These are phyloP conservation scores for Lactarius pseudohatsudake DNA, from an alignment of 768 basidiomycete species.

Conservation along the genomic window DNA sequence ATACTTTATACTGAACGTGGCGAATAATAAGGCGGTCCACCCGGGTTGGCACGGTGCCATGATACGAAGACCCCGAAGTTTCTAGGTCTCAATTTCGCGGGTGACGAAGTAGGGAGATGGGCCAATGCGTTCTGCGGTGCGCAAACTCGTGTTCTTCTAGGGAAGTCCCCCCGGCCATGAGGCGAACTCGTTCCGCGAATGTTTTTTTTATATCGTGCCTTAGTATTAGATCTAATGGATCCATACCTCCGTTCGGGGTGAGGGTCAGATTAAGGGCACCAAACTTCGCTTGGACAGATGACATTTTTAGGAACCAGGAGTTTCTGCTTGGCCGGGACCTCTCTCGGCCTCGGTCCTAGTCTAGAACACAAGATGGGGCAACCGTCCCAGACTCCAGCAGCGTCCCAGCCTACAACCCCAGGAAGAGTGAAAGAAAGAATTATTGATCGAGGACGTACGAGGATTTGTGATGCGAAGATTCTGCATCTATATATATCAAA, in stretches of 20 bases:
- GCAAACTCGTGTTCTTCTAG: not conserved
- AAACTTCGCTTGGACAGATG: not conserved
- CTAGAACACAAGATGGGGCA: not conserved
- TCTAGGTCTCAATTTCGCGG: not conserved
- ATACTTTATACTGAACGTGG: not conserved
- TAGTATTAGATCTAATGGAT: not conserved
- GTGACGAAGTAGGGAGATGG: not conserved
- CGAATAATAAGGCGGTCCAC: not conserved
- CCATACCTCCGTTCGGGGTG: too few species aligned
- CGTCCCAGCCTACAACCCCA: not conserved
- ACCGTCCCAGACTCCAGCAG: not conserved
- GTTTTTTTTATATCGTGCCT: not conserved
- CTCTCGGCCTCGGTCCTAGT: not conserved
- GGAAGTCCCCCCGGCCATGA: not conserved
- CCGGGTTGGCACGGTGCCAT: not conserved
- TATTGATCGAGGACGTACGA: not conserved
- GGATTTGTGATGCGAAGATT: not conserved
- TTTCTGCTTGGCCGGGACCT: not conserved
- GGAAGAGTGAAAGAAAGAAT: not conserved
- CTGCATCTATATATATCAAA: not conserved
- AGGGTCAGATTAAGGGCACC: not conserved
- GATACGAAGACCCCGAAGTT: too few species aligned
- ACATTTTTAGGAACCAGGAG: not conserved
- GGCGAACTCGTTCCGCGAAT: not conserved
- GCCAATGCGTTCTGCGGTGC: not conserved